phyloP scores from a whole-genome alignment of 495 filamentous ascomycete species.

The Aspergillus conjunctus region DNA sequence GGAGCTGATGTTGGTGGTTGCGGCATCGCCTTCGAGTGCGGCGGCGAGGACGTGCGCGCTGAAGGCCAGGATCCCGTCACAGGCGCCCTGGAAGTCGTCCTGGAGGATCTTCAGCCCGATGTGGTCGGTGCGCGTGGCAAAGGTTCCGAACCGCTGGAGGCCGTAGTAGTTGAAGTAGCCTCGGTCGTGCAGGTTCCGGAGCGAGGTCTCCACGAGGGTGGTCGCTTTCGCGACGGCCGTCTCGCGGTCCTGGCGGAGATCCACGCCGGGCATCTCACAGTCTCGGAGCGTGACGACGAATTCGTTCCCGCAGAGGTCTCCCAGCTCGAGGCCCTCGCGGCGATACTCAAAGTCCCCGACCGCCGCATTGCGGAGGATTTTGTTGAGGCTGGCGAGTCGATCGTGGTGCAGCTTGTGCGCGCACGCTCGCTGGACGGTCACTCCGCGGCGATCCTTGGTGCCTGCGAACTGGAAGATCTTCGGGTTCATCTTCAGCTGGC shows the following conservation, averaged over 20 bases:
- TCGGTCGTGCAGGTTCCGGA: conserved; percentile 56
- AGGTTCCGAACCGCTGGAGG: conserved; percentile 90
- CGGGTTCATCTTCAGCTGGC: conserved; percentile 65
- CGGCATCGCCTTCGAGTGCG: conserved; percentile 40
- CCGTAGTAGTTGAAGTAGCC: conserved; percentile 98
- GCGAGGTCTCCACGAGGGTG: conserved; percentile 56
- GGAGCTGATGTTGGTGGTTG: conserved; percentile 49
- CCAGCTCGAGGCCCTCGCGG: conserved; percentile 69
- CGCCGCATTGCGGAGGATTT: conserved; percentile 59
- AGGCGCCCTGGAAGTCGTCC: conserved; percentile 75
- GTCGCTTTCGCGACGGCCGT: conserved; percentile 45
- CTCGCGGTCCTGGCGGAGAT: conserved; percentile 40
- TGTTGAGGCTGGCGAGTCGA: conserved; percentile 63
- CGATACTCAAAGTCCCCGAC: conserved; percentile 79
- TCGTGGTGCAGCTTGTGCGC: conserved; percentile 65
- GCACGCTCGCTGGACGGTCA: conserved; percentile 83
- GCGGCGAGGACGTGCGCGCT: conserved; percentile 54
- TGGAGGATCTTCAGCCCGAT: conserved; percentile 82
- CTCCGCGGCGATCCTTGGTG: conserved; percentile 90
- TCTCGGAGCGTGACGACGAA: conserved; percentile 89
- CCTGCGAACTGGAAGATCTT: conserved; percentile 82
- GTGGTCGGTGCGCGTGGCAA: conserved; percentile 75
- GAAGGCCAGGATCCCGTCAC: conserved; percentile 71
- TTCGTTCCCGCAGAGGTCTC: conserved; percentile 84
- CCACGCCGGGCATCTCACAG: conserved; percentile 62